Base-by-base conservation (phyloP, 2,329 filamentous ascomycete genomes). In the Cryphonectria japonica region DNA sequence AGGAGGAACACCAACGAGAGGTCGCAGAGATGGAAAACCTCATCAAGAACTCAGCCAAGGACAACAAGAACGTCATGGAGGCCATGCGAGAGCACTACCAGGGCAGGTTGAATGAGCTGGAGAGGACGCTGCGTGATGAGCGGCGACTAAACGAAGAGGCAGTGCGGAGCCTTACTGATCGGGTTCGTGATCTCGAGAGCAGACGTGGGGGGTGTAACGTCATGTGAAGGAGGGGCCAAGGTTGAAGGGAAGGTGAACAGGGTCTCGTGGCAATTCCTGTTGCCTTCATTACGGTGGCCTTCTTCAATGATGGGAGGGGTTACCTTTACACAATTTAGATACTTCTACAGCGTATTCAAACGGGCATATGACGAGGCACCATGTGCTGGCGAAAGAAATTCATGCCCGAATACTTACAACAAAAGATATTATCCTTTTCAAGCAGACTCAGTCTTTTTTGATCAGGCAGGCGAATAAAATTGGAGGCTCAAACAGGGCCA, bases 1-100 rank as follows among this genome's bases (percentile, higher is more conserved):
- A 91, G 69, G 85, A 84, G 69, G 86, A 88, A 73, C 85, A 86
- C 26, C 82, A 91, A 73, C 88, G 88, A 57, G 89, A 92, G 76
- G 82, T 86, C 32, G 85, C 82, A 37, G 84, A 86, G 71, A 79
- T 91, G 77, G 87, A 88, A 75, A 88, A 88, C 73, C 70, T 74
- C 69, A 73, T 75, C 41, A 77, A 76, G 2, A 66, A 68, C 67
- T 73, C 77, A 65, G 76, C 75, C 29, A 74, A 75, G 67, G 74
- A 78, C 70, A 78, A 75, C 70, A 72, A 75, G 69, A 52, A 62
- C 4, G 73, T 75, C 5, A 66, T 76, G 14, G 74, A 76, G 43
- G 76, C 77, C 14, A 73, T 79, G n/a, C 73, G 74, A 63, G 71
- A 76, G 43, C 75, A 78, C 66, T 78, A 79, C 50, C 74, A 76